Evolutionary conservation across 78 protist species (phyloP).

Genomic region (Monosiga brevicollis): DNA sequence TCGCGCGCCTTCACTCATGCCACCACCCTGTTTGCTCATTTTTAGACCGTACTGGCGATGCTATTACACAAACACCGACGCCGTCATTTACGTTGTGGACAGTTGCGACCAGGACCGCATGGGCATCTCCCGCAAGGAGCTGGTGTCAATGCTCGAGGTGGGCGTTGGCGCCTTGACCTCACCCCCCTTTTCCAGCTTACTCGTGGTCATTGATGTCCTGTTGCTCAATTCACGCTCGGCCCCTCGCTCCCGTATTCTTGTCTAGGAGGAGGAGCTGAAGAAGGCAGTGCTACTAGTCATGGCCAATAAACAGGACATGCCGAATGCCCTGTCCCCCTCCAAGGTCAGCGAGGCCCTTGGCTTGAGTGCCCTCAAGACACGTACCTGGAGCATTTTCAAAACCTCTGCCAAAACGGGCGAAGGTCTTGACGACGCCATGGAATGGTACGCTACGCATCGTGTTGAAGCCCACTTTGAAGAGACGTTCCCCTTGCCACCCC

Average conservation of each 20-base stretch:
- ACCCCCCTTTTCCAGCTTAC: background rate
- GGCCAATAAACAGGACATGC: conserved; percentile 88
- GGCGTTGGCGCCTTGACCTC: background rate
- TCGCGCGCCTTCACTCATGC: background rate
- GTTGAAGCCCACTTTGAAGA: no score
- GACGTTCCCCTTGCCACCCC: no score
- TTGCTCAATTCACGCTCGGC: background rate
- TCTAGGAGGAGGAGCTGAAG: conserved; percentile 67
- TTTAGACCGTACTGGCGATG: conserved; percentile 94
- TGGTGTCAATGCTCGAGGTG: conserved; percentile 67
- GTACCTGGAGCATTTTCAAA: conserved; percentile 75
- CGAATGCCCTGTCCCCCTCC: conserved; percentile 54
- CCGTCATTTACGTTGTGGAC: conserved; percentile 91
- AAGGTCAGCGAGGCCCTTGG: conserved; percentile 56
- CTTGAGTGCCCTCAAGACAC: conserved; percentile 27
- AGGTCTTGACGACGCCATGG: conserved; percentile 83
- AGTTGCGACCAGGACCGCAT: conserved; percentile 70
- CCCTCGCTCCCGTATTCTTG: background rate
- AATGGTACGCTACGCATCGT: no score
- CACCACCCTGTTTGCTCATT: background rate
- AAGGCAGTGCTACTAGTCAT: conserved; percentile 75
- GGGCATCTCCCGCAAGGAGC: conserved; percentile 70
- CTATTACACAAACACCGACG: conserved; percentile 90
- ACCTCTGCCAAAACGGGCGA: conserved; percentile 74
- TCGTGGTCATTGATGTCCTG: background rate